Evolutionary conservation across 1,284 basidiomycete genomes (phyloP), one percentile per base, ranked within the genome.

Genomic region (Leccinum subatratum): DNA sequence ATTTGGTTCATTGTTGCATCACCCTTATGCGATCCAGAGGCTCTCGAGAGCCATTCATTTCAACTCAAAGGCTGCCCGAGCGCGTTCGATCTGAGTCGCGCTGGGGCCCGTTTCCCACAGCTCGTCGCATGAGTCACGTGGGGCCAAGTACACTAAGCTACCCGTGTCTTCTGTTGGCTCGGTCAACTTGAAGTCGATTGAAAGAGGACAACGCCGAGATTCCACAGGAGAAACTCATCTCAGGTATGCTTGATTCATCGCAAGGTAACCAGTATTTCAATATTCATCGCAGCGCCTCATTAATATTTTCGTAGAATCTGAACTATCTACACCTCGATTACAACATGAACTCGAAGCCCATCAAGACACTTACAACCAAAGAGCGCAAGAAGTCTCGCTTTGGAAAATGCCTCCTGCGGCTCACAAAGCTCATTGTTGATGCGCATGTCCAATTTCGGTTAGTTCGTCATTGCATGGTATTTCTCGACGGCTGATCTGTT

Each of bases 321-420:
- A 98, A 98, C 78, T 98, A 98, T 78, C 82, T 96, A 48, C 94
- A 96, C 74, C 81, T 96, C 60, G 94, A 96, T 75, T 95, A 95
- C 79, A 95, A 95, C 81, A 91, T 95, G 91, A 95, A 95, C 77
- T 78, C 95, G 81, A 98, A 98, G 81, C 96, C 96, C 12, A 95
- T 98, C 78, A 99, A 99, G 85, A 99, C 97, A 1, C 83, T 99
- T 61, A 99, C 97, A 6, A 99, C 97, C 20, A 99, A 99, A 80
- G 97, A 99, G 81, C 92, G 97, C 66, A 99, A 99, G 82, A 99
- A 98, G 84, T 98, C 96, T 63, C 94, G 97, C 71, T 99, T 99
- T 80, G 97, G 97, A 83, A 99, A 99, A 69, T 97, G 96, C 75
- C 94, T 99, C 70, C 83, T 98, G 45, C 94, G 97, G 66, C 85